Conservation (phyloP, 176 grass and related monocot genomes). For the Tuctoria greenei region DNA sequence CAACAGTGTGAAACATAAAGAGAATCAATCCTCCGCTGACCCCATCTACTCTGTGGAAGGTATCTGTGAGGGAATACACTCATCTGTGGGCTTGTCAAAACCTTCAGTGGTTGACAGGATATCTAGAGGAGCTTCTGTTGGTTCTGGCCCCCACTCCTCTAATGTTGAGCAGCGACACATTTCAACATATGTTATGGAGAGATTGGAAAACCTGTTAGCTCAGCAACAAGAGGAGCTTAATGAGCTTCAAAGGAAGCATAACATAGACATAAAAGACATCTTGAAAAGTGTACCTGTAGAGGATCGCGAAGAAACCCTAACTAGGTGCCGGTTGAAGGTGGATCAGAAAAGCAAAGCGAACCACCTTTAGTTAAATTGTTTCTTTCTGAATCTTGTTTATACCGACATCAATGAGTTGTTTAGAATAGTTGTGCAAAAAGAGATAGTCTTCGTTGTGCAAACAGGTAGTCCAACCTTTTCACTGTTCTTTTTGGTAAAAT, state of each 20-base stretch:
- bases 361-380: conserved; percentile 20
- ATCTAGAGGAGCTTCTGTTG: conserved; percentile 1
- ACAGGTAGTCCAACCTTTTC: conserved; percentile 15
- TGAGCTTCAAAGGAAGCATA: conserved; percentile 44
- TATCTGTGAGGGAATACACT: conserved; percentile 9
- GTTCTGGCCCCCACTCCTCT: not conserved
- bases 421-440: conserved; percentile 33
- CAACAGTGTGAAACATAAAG: not conserved
- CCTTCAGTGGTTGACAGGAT: not conserved
- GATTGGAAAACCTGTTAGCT: conserved; percentile 33
- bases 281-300: conserved; percentile 40
- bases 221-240: conserved; percentile 53
- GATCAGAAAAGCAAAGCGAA: conserved; percentile 15
- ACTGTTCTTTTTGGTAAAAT: conserved; percentile 25
- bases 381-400: conserved; percentile 12
- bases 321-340: conserved; percentile 46
- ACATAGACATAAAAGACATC: conserved; percentile 36
- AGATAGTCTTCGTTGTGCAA: conserved; percentile 17
- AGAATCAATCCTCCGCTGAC: not conserved
- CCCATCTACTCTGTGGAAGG: not conserved
- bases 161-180: not conserved
- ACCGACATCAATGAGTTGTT: conserved; percentile 18
- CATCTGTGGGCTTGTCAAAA: not conserved
- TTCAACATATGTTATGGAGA: conserved; percentile 8
- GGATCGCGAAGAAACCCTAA: conserved; percentile 43